These are phyloP conservation scores for Anisodus tanguticus DNA, from an alignment of 257 asterid species.

Conservation along the genomic window DNA sequence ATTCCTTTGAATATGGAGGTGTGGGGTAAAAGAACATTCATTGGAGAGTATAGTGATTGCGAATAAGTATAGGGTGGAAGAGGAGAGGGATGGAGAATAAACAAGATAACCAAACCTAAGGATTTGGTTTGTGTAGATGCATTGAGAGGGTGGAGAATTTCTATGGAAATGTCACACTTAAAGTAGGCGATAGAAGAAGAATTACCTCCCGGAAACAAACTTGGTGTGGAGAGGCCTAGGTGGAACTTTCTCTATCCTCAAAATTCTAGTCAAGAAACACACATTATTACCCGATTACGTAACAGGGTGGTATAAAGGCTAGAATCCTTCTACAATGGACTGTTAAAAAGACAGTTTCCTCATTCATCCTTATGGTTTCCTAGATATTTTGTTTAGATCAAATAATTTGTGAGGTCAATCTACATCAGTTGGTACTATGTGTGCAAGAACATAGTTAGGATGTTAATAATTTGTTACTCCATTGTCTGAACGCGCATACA, in stretches of 20 bases:
- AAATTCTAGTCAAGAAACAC: not conserved
- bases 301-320: not conserved
- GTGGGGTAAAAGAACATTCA: not conserved
- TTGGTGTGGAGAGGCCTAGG: not conserved
- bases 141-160: not conserved
- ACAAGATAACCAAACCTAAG: not conserved
- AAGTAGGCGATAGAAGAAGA: not conserved
- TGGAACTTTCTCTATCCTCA: not conserved
- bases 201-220: not conserved
- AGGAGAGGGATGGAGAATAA: not conserved
- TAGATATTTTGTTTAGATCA: not conserved
- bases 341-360: not conserved
- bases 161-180: not conserved
- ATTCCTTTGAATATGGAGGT: slow-evolving; percentile 5
- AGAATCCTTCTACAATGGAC: not conserved
- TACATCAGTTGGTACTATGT: not conserved
- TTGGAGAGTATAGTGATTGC: not conserved
- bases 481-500: not conserved
- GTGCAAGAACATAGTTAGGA: not conserved
- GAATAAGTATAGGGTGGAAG: not conserved
- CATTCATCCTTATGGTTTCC: not conserved
- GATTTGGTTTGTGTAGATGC: not conserved
- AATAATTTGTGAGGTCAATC: not conserved
- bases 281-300: not conserved
- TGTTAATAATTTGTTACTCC: not conserved